Evolutionary conservation across 129 eudicot genomes (phyloP).

Genomic region (Smallanthus sonchifolius): DNA sequence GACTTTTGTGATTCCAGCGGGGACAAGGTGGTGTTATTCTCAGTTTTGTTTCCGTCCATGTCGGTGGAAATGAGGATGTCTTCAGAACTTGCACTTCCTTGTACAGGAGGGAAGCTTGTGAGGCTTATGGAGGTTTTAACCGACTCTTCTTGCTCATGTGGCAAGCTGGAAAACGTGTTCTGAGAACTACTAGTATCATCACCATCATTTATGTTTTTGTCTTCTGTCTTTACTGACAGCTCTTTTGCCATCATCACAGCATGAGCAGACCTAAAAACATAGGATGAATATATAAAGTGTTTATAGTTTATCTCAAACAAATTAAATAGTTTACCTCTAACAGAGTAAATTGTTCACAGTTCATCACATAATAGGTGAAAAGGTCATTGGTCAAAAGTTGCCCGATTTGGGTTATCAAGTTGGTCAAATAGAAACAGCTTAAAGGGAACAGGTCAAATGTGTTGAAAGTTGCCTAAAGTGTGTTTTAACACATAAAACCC

Average conservation of each 20-base stretch:
- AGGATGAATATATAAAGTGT: background rate
- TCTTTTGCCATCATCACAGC: constrained; percentile 82
- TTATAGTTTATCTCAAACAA: background rate
- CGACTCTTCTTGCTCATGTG: constrained; percentile 79
- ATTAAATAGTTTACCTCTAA: background rate
- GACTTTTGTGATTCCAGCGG: constrained; percentile 32
- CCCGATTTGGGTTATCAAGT: background rate
- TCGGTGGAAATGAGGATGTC: constrained; percentile 32
- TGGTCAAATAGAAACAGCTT: background rate
- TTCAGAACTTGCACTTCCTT: constrained; percentile 86
- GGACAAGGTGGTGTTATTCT: constrained; percentile 16
- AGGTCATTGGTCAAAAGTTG: background rate
- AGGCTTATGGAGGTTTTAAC: constrained; percentile 68
- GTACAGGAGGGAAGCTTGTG: constrained; percentile 71
- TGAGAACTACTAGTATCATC: constrained; percentile 81
- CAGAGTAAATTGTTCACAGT: background rate
- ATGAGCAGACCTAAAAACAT: constrained; percentile 62
- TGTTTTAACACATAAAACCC: background rate
- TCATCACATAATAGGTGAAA: background rate
- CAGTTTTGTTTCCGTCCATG: constrained; percentile 19
- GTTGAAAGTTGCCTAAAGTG: background rate
- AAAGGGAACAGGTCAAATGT: background rate
- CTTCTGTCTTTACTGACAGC: constrained; percentile 67
- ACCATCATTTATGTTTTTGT: constrained; percentile 55
- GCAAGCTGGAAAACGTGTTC: constrained; percentile 50